Evolutionary conservation across 345 rosid genomes (phyloP).

Genomic region (Eucalyptus victrix): DNA sequence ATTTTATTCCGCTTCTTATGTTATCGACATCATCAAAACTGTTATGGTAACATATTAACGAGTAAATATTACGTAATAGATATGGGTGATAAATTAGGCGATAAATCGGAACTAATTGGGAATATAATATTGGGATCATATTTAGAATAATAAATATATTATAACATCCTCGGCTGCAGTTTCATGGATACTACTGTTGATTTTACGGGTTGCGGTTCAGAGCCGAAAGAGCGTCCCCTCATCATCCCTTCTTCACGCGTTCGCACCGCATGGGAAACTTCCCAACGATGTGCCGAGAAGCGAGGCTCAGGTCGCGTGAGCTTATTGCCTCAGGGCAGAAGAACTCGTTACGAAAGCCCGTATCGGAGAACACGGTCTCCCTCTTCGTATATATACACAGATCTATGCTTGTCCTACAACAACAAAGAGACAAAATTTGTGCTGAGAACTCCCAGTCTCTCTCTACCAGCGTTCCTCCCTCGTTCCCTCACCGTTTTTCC

Average conservation of each 20-base stretch:
- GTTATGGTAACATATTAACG: too few species aligned
- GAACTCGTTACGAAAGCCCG: neutral
- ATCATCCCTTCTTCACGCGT: neutral
- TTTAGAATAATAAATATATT: too few species aligned
- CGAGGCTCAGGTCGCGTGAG: too few species aligned
- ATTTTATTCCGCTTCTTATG: too few species aligned
- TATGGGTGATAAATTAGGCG: too few species aligned
- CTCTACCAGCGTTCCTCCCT: neutral
- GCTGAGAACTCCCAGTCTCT: neutral
- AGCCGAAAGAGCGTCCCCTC: too few species aligned
- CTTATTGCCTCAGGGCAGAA: rapidly evolving
- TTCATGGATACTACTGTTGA: neutral
- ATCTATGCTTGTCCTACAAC: neutral
- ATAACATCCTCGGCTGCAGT: neutral
- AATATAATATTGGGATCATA: too few species aligned
- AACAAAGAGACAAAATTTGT: neutral
- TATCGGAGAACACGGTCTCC: neutral
- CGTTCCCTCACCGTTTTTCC: neutral
- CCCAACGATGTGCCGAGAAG: neutral
- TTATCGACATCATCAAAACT: too few species aligned
- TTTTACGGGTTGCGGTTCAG: neutral
- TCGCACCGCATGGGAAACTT: neutral
- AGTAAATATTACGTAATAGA: too few species aligned
- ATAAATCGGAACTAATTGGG: too few species aligned
- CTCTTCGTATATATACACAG: neutral